Percentiles rank a stretch among this genome's conserved stretches.
Evolutionary conservation across 176 grass and related monocot species (phyloP).

Genomic region (Areca catechu): DNA sequence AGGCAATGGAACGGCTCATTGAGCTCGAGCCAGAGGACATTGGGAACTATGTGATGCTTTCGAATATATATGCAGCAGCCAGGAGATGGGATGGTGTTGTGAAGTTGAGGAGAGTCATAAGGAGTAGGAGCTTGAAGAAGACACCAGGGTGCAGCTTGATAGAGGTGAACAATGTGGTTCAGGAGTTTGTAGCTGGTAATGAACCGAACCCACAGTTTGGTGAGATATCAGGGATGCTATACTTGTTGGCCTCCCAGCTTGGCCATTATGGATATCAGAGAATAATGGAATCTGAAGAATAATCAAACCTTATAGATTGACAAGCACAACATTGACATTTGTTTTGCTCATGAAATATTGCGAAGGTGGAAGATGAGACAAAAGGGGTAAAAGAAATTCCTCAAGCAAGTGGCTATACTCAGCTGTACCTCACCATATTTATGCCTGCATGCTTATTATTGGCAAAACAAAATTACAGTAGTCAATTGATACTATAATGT

Average conservation of each 20-base stretch:
- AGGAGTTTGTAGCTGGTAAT: conserved; percentile 42
- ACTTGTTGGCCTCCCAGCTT: conserved; percentile 28
- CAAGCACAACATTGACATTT: too few relatives aligned
- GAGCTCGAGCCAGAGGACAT: conserved; percentile 39
- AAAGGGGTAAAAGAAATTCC: too few relatives aligned
- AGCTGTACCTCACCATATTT: too few relatives aligned
- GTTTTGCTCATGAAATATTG: too few relatives aligned
- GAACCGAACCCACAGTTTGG: conserved; percentile 31
- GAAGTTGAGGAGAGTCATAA: conserved; percentile 32
- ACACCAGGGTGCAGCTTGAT: conserved; percentile 56
- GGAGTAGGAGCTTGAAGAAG: conserved; percentile 43
- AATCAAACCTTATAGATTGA: neutral
- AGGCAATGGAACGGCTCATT: conserved; percentile 27
- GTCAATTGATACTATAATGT: too few relatives aligned
- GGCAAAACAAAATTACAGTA: too few relatives aligned
- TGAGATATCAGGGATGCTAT: conserved; percentile 22
- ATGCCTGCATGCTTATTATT: too few relatives aligned
- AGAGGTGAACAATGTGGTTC: conserved; percentile 51
- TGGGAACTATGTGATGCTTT: conserved; percentile 48
- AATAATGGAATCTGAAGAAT: neutral
- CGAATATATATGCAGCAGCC: conserved; percentile 31
- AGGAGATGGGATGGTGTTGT: conserved; percentile 41
- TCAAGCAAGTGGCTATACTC: too few relatives aligned
- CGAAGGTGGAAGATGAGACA: too few relatives aligned
- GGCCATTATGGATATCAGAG: neutral